These are phyloP conservation scores for Mycena latifolia DNA, from an alignment of 768 basidiomycete genomes.

Conservation along the genomic window DNA sequence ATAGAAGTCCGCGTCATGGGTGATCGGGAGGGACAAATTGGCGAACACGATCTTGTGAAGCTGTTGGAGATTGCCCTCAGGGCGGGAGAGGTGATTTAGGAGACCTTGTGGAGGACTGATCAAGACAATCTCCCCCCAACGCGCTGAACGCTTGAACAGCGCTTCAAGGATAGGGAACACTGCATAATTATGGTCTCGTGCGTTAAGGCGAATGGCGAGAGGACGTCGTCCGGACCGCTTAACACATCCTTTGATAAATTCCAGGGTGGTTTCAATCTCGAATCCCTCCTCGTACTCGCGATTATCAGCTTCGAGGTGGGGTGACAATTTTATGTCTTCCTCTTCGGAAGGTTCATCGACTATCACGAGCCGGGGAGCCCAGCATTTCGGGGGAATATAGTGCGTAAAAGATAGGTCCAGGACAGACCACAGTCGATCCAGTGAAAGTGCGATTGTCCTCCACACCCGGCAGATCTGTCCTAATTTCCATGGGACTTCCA, in stretches of 20 bases:
- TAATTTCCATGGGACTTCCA: conserved; percentile 16
- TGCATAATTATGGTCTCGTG: not conserved
- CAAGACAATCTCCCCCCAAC: conserved; percentile 6
- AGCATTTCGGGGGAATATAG: not conserved
- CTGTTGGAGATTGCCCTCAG: not conserved
- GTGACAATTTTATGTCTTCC: not conserved
- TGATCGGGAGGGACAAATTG: too few relatives aligned
- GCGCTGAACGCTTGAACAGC: conserved; percentile 2
- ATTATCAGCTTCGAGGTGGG: too few relatives aligned
- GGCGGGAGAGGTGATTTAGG: not conserved
- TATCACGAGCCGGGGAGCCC: not conserved
- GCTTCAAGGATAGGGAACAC: not conserved
- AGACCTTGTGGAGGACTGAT: not conserved
- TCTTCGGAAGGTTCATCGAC: not conserved
- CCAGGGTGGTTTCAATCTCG: conserved; percentile 15
- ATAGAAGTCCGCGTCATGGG: not conserved
- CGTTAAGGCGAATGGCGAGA: conserved; percentile 13
- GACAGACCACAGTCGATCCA: conserved; percentile 18
- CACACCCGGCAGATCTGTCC: conserved; percentile 19
- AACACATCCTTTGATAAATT: not conserved
- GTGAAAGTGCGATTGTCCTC: conserved; percentile 18
- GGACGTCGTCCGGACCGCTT: conserved; percentile 9
- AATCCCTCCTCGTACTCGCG: not conserved
- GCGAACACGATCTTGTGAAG: conserved; percentile 3
- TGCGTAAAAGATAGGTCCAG: not conserved